phyloP scores from a whole-genome alignment of 2,329 filamentous ascomycete species.

The Knoxdaviesia capensis region DNA sequence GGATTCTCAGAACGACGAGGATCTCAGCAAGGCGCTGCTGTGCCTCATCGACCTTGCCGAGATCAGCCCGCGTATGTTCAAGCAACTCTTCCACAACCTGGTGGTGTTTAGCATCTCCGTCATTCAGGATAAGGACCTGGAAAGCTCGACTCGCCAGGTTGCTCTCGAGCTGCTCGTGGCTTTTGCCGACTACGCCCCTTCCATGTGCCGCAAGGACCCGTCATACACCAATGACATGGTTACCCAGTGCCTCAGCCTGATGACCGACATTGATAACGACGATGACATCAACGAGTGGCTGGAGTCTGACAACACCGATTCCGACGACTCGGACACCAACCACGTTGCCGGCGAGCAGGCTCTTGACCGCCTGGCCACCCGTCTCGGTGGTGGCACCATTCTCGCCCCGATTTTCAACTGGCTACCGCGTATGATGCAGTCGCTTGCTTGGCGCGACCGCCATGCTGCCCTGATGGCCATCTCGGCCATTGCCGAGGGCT shows the following conservation, averaged over 20 bases:
- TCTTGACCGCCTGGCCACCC: constrained; percentile 95
- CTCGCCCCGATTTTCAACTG: constrained; percentile 87
- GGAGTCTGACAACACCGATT: constrained; percentile 77
- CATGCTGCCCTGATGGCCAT: constrained; percentile 98
- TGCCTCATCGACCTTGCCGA: constrained; percentile 90
- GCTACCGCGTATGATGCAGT: constrained; percentile 95
- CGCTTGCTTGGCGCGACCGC: constrained; percentile 80
- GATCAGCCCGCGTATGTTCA: constrained; percentile 94
- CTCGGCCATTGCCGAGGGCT: constrained; percentile 94
- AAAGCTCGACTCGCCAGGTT: constrained; percentile 79
- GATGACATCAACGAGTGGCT: constrained; percentile 94
- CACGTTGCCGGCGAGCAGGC: constrained; percentile 96
- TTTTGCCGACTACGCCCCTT: constrained; percentile 84
- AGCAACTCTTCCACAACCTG: constrained; percentile 75
- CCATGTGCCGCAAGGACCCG: constrained; percentile 88
- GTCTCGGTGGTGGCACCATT: constrained; percentile 84
- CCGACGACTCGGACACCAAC: constrained; percentile 91
- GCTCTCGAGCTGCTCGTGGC: constrained; percentile 94
- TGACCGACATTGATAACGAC: constrained; percentile 90
- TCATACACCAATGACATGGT: constrained; percentile 93
- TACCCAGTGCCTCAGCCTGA: constrained; percentile 88
- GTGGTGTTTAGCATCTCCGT: constrained; percentile 87
- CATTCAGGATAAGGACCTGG: constrained; percentile 87
- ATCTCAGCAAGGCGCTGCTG: constrained; percentile 74
- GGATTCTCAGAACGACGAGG: constrained; percentile 73